These are phyloP conservation scores for Thyridium curvatum DNA, from an alignment of 2,329 filamentous ascomycete species.

Conservation along the genomic window DNA sequence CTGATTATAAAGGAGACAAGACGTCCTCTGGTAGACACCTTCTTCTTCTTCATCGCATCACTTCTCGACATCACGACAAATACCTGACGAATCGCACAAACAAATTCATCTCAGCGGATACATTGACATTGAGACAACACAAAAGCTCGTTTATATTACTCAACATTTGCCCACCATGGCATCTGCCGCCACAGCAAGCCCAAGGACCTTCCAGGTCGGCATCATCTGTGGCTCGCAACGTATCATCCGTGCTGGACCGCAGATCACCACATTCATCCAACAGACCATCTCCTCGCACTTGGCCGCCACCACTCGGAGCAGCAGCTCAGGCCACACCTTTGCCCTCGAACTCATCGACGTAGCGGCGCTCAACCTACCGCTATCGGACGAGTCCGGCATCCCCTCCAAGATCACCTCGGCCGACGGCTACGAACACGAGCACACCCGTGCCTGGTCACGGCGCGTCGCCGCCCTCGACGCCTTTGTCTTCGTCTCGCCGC, in stretches of 20 bases:
- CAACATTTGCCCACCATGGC: too few species aligned
- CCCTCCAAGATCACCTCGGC: slow-evolving; percentile 19
- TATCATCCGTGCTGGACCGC: slow-evolving; percentile 13
- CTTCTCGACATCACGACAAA: too few species aligned
- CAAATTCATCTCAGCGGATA: too few species aligned
- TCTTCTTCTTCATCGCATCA: too few species aligned
- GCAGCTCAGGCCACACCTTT: background rate
- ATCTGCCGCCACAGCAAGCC: background rate
- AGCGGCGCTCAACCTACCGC: slow-evolving; percentile 22
- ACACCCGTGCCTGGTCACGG: slow-evolving; percentile 26
- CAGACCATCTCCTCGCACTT: slow-evolving; percentile 9
- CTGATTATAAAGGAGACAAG: too few species aligned
- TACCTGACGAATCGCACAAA: too few species aligned
- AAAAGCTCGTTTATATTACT: too few species aligned
- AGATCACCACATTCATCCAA: slow-evolving; percentile 13
- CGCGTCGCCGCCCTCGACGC: slow-evolving; percentile 21
- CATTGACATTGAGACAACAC: too few species aligned
- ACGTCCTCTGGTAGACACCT: too few species aligned
- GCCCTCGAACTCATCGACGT: slow-evolving; percentile 20
- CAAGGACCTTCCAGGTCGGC: slow-evolving; percentile 12
- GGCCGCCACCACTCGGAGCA: background rate
- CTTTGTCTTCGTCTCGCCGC: slow-evolving; percentile 23
- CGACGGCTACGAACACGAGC: slow-evolving; percentile 21
- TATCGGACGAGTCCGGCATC: slow-evolving; percentile 25
- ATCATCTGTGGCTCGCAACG: slow-evolving; percentile 18